Conservation (phyloP, 495 filamentous ascomycete genomes). For the Tuber calosporum region DNA sequence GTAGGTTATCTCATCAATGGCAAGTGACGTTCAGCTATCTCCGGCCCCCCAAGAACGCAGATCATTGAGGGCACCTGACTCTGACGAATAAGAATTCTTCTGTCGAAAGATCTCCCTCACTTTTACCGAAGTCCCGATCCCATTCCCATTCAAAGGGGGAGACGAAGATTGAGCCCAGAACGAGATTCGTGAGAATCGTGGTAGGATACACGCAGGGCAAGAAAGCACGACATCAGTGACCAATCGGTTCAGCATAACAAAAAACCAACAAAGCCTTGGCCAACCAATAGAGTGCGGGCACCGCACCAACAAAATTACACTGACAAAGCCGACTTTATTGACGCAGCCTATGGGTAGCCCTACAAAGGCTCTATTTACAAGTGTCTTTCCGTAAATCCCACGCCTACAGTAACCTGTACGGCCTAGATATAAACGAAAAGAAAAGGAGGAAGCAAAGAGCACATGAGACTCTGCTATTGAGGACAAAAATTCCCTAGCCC, state of each 20-base stretch:
- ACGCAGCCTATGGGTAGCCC: background rate
- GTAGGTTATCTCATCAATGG: background rate
- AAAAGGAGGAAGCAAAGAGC: slow-evolving; percentile 12
- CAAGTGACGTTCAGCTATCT: background rate
- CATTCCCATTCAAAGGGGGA: background rate
- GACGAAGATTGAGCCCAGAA: background rate
- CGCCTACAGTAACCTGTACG: slow-evolving; percentile 9
- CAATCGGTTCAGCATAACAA: background rate
- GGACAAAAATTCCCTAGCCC: slow-evolving; percentile 47
- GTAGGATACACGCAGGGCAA: background rate
- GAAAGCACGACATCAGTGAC: background rate
- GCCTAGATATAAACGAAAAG: slow-evolving; percentile 29
- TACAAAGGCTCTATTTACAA: background rate
- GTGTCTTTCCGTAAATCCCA: slow-evolving; percentile 19
- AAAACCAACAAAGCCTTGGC: background rate
- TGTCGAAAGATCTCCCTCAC: background rate
- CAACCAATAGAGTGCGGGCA: background rate
- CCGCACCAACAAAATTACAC: background rate
- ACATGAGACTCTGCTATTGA: background rate
- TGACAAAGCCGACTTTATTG: background rate
- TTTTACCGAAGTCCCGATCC: background rate
- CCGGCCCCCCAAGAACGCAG: background rate
- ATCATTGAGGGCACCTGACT: background rate
- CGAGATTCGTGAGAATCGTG: background rate
- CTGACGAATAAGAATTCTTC: background rate